Evolutionary conservation across 176 grass and related monocot species (phyloP).

Genomic region (Phoenix roebelenii): DNA sequence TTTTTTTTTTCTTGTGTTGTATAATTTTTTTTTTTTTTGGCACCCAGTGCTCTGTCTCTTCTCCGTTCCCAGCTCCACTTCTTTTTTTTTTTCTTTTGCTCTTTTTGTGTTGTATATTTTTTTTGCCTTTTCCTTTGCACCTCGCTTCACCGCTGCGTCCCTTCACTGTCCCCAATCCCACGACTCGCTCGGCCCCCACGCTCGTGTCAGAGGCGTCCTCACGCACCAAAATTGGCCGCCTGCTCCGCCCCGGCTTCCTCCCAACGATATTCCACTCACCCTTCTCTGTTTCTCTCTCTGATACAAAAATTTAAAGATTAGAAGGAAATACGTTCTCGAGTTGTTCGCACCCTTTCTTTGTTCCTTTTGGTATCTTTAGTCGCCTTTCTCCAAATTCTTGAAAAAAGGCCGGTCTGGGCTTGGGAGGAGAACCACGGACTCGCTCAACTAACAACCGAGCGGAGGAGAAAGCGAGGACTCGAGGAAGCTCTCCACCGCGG

Average conservation of each 20-base stretch:
- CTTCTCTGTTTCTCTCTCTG: conserved; percentile 9
- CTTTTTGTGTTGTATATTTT: no score
- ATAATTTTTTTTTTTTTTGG: no score
- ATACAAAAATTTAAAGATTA: neutral
- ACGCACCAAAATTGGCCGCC: conserved; percentile 34
- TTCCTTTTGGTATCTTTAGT: neutral
- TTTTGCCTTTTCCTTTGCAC: no score
- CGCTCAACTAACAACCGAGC: neutral
- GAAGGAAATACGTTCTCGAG: neutral
- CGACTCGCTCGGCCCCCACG: conserved; percentile 23
- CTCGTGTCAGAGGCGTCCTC: conserved; percentile 25
- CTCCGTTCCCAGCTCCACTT: no score
- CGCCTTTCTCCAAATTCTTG: no score
- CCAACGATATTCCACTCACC: conserved; percentile 1
- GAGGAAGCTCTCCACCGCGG: conserved; percentile 42
- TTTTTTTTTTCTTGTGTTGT: no score
- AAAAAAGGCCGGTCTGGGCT: no score
- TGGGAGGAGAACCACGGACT: no score
- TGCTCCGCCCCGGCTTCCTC: neutral
- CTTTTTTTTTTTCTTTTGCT: no score
- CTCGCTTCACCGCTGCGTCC: no score
- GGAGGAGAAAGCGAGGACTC: neutral
- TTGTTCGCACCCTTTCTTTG: neutral
- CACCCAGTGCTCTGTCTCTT: no score
- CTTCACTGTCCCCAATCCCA: no score